phyloP scores from a whole-genome alignment of 2,329 filamentous ascomycete species.

The Escovopsis sp. region DNA sequence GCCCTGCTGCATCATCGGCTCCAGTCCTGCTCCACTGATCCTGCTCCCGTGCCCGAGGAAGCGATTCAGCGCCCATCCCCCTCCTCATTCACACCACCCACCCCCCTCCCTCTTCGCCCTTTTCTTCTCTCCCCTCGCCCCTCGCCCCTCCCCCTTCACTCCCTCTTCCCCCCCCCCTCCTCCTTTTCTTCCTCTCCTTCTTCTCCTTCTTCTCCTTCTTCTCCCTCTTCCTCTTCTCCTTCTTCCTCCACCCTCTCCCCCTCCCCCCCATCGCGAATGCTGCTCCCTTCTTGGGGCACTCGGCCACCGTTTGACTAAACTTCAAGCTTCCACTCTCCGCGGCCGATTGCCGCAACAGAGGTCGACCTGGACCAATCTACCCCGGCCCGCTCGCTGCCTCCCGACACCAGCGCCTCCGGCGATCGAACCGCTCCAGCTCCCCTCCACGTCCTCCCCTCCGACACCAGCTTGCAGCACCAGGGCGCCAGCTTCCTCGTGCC shows the following conservation, averaged over 20 bases:
- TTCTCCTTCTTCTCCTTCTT: too few species aligned
- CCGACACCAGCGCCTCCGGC: constrained; percentile 41
- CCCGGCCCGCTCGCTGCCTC: constrained; percentile 18
- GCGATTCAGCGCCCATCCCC: neutral
- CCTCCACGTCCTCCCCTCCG: constrained; percentile 31
- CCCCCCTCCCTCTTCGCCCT: neutral
- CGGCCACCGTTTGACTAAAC: constrained; percentile 10
- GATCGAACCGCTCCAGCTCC: constrained; percentile 43
- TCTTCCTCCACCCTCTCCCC: too few species aligned
- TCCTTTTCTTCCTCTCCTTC: neutral
- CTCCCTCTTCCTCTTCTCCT: neutral
- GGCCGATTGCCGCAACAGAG: constrained; percentile 23
- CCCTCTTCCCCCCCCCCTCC: neutral
- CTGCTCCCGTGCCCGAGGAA: too few species aligned
- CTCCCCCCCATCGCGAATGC: constrained; percentile 6
- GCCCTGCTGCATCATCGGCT: neutral
- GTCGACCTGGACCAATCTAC: constrained; percentile 26
- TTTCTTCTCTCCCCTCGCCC: neutral
- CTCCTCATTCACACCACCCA: neutral
- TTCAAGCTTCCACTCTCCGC: constrained; percentile 9
- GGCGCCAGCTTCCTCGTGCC: constrained; percentile 17
- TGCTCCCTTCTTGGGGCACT: constrained; percentile 8
- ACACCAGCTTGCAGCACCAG: constrained; percentile 21
- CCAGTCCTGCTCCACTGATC: neutral
- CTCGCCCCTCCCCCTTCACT: neutral